Percentiles rank a stretch among this genome's conserved stretches.
Conservation (phyloP, 73 alveolate species). For the Tetrahymena elliotti region DNA sequence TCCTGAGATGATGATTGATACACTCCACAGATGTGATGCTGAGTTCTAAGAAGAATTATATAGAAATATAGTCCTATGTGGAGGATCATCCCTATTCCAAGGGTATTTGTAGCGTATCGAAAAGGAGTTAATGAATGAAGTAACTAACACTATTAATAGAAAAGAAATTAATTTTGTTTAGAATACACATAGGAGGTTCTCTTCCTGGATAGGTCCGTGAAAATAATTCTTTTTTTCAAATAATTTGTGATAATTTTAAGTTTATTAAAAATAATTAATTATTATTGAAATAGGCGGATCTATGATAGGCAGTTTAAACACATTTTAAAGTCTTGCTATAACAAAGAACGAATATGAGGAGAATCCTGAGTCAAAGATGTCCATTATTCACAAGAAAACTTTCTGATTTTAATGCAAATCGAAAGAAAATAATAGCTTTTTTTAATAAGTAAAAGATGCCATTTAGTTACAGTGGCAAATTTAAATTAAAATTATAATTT, state of each 20-base stretch:
- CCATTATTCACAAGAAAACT: constrained; percentile 25
- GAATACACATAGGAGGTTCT: constrained; percentile 15
- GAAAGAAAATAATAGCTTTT: background rate
- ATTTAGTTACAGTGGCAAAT: too few relatives aligned
- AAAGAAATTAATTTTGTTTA: constrained; percentile 28
- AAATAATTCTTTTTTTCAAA: too few relatives aligned
- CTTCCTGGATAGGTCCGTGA: constrained; percentile 34
- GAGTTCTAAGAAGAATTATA: constrained; percentile 12
- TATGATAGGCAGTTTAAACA: constrained; percentile 31
- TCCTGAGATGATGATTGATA: constrained; percentile 20
- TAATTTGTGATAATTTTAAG: too few relatives aligned
- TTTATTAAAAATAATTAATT: background rate
- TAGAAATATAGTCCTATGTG: constrained; percentile 31
- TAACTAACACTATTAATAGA: constrained; percentile 2
- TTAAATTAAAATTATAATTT: too few relatives aligned
- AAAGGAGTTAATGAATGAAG: background rate
- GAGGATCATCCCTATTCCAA: constrained; percentile 26
- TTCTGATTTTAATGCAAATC: background rate
- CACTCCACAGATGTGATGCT: constrained; percentile 28
- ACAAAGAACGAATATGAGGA: constrained; percentile 29
- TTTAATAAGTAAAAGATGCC: too few relatives aligned
- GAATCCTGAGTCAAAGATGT: constrained; percentile 34
- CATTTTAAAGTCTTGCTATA: constrained; percentile 25
- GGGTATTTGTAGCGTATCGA: constrained; percentile 10
- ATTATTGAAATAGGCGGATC: background rate